A percentile compares a stretch with the other conserved stretches of the same genome.
These are phyloP conservation scores for Aspergillus flavus DNA, from an alignment of 2,329 filamentous ascomycete species.

Conservation along the genomic window DNA sequence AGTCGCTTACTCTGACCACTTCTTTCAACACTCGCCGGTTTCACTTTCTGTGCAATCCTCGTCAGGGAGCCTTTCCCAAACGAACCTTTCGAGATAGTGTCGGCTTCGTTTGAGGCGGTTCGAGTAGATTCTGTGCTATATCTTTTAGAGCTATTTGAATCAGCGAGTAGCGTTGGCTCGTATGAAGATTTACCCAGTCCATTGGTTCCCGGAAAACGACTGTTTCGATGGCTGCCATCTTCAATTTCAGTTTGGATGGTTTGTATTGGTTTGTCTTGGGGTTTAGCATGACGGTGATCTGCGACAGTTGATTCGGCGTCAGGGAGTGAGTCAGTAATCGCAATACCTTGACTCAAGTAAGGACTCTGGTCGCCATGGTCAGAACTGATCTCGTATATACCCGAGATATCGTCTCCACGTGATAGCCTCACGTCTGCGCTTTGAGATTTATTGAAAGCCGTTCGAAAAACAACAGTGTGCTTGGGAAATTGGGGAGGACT, in stretches of 20 bases:
- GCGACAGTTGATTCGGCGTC: background rate
- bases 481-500: conserved; percentile 40
- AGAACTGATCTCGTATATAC: background rate
- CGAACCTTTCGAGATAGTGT: conserved; percentile 24
- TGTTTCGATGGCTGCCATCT: background rate
- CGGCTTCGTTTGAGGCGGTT: conserved; percentile 23
- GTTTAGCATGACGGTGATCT: background rate
- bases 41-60: conserved; percentile 40
- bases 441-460: conserved; percentile 45
- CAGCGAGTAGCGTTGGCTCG: background rate
- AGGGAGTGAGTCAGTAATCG: background rate
- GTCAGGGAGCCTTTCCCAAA: conserved; percentile 32
- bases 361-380: background rate
- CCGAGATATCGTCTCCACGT: conserved; percentile 7
- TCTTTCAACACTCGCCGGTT: conserved; percentile 29
- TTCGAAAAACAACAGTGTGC: conserved; percentile 50
- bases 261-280: background rate
- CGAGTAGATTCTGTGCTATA: conserved; percentile 12
- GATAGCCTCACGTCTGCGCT: conserved; percentile 38
- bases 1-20: conserved; percentile 25
- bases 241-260: background rate
- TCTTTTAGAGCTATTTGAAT: conserved; percentile 2
- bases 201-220: background rate
- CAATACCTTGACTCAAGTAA: background rate
- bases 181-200: background rate